Conservation (phyloP, 2,329 filamentous ascomycete species). For the Claviceps citrina region DNA sequence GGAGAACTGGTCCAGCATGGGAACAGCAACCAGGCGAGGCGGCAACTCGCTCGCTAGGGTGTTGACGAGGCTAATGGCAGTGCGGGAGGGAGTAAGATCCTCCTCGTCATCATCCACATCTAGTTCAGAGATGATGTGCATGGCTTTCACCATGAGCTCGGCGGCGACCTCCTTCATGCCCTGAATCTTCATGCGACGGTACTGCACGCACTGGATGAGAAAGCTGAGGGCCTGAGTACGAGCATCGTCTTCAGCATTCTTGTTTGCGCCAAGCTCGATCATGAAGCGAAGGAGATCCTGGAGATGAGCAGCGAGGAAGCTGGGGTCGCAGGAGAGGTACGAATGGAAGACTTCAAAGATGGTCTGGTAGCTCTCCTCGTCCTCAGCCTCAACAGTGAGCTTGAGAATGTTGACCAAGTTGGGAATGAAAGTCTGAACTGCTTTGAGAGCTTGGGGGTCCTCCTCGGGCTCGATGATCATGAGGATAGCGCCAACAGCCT, state of each 20-base stretch:
- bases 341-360: conserved; percentile 96
- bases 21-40: conserved; percentile 85
- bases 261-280: conserved; percentile 70
- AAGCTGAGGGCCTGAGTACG: conserved; percentile 84
- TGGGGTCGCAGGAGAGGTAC: conserved; percentile 75
- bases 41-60: conserved; percentile 78
- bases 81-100: conserved; percentile 64
- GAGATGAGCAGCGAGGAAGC: conserved; percentile 71
- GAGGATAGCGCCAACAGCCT: conserved; percentile 74
- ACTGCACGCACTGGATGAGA: conserved; percentile 81
- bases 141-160: conserved; percentile 70
- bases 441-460: conserved; percentile 54
- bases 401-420: conserved; percentile 83
- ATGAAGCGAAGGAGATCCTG: conserved; percentile 87
- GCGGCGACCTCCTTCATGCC: conserved; percentile 70
- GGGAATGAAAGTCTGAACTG: conserved; percentile 69
- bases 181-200: conserved; percentile 91
- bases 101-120: conserved; percentile 63
- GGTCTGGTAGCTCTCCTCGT: conserved; percentile 79
- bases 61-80: conserved; percentile 75
- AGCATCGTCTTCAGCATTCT: conserved; percentile 65
- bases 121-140: conserved; percentile 82
- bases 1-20: conserved; percentile 73
- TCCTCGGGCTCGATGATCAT: conserved; percentile 82
- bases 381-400: conserved; percentile 58